Percentiles rank a stretch among this genome's conserved stretches.
Conservation (phyloP, 1,139 yeast species). For the Saccharomyces hybrid region DNA sequence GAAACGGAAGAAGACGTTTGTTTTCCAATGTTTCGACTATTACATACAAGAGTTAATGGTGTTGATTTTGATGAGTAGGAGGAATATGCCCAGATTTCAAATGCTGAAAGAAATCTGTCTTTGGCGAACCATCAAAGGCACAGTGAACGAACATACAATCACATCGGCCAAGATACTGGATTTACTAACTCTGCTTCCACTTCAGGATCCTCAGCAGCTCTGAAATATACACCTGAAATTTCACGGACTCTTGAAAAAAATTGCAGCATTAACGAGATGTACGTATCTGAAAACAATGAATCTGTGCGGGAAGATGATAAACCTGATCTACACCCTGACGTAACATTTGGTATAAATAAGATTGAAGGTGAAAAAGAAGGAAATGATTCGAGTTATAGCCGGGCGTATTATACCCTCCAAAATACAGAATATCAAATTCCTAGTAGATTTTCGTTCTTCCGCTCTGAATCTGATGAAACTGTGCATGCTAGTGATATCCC, state of each 20-base stretch:
- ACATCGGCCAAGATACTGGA: slow-evolving; percentile 2
- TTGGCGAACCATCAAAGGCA: neutral
- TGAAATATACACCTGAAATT: slow-evolving; percentile 47
- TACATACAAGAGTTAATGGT: slow-evolving; percentile 50
- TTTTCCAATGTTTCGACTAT: slow-evolving; percentile 81
- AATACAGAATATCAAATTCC: slow-evolving; percentile 35
- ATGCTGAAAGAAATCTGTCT: slow-evolving; percentile 19
- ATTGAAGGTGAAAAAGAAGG: slow-evolving; percentile 31
- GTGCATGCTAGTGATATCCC: slow-evolving; percentile 83
- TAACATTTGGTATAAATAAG: slow-evolving; percentile 34
- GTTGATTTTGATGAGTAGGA: slow-evolving; percentile 75
- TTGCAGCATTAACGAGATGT: neutral
- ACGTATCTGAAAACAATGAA: neutral
- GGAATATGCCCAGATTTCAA: slow-evolving; percentile 52
- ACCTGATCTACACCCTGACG: slow-evolving; percentile 17
- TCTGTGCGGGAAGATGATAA: slow-evolving; percentile 8
- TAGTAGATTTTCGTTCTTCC: slow-evolving; percentile 77
- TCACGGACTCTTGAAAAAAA: neutral
- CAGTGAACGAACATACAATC: neutral
- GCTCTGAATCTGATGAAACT: slow-evolving; percentile 76
- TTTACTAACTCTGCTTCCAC: slow-evolving; percentile 26
- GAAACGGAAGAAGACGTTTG: slow-evolving; percentile 97
- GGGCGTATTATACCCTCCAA: slow-evolving; percentile 4
- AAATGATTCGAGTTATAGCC: slow-evolving; percentile 1
- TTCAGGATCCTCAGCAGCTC: slow-evolving; percentile 42